Evolutionary conservation across 2,329 filamentous ascomycete species (phyloP), one percentile per base, ranked within the genome.

Genomic region (Fusarium circinatum): DNA sequence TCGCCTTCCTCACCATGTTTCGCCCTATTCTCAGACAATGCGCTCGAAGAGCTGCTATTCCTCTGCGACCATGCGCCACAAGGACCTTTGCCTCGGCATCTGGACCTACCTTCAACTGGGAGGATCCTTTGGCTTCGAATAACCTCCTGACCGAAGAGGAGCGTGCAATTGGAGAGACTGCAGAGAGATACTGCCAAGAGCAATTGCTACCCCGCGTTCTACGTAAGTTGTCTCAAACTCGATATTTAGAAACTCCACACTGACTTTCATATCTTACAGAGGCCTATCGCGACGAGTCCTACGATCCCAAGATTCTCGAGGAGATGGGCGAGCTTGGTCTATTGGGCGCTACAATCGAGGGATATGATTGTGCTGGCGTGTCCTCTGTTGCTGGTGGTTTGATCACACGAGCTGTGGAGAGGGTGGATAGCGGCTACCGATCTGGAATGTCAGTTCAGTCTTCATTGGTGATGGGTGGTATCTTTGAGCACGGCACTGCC

Each of bases 301-400:
- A 95, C 84, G 95, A 98, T 82, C 88, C 89, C 78, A 92, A 92
- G 78, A 97, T 98, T 68, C 87, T 98, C 38, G 88, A 92, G 81
- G 95, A 98, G 84, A 98, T 98, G 95, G 95, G 95, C 48, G 94
- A 96, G 80, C 86, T 98, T 17, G 95, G 95, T n/a, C 87, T 98
- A 1, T 87, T 98, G 8, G 95, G 95, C 61, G 92, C 95, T 58
- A 96, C 91, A 24, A 95, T 98, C 70, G 86, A 96, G 73, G 95
- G 95, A 24, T 96, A 97, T 79, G 95, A 91, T 36, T 98, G 95
- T 81, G 95, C 95, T 9, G 95, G 95, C 61, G 93, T 94, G 32
- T 96, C 93, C 73, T 95, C 92, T 61, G 94, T 98, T 51, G 95
- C 95, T 14, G 93, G 92, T n/a, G 95, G 94, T 28, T 85, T 98